phyloP scores from a whole-genome alignment of 2,329 filamentous ascomycete species.

The Fusarium udum region DNA sequence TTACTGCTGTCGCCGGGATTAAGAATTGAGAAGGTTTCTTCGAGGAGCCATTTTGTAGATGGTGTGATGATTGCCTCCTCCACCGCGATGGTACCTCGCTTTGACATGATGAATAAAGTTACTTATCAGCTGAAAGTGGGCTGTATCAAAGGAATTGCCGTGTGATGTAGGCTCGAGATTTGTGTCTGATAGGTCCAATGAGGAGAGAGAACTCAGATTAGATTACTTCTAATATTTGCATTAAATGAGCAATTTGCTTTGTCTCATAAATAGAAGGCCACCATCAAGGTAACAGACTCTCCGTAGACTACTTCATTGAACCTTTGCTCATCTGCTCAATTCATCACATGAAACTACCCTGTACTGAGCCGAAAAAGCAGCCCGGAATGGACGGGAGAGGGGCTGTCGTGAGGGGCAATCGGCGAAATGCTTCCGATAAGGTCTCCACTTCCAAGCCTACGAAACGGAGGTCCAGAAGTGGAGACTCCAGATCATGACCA shows the following conservation, averaged over 20 bases:
- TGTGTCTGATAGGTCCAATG: fast-evolving
- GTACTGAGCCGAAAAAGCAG: not conserved
- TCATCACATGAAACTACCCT: not conserved
- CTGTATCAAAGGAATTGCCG: fast-evolving
- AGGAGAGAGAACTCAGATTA: fast-evolving
- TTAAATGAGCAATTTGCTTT: not conserved
- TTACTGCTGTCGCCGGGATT: not conserved
- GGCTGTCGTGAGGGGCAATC: not conserved
- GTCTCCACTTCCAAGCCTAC: not conserved
- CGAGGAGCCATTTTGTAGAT: not conserved
- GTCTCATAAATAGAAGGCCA: not conserved
- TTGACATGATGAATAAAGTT: not conserved
- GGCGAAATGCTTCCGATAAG: not conserved
- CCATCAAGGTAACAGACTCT: not conserved
- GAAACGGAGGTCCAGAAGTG: not conserved
- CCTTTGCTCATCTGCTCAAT: not conserved
- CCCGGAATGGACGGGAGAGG: not conserved
- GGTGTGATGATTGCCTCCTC: not conserved
- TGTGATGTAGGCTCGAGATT: no score
- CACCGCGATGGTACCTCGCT: not conserved
- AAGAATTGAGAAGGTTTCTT: not conserved
- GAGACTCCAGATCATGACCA: fast-evolving
- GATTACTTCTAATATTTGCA: not conserved
- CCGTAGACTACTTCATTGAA: not conserved
- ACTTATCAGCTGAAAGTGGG: fast-evolving